Evolutionary conservation across 768 basidiomycete species (phyloP).

Genomic region (Omphalotus guepiniiformis): DNA sequence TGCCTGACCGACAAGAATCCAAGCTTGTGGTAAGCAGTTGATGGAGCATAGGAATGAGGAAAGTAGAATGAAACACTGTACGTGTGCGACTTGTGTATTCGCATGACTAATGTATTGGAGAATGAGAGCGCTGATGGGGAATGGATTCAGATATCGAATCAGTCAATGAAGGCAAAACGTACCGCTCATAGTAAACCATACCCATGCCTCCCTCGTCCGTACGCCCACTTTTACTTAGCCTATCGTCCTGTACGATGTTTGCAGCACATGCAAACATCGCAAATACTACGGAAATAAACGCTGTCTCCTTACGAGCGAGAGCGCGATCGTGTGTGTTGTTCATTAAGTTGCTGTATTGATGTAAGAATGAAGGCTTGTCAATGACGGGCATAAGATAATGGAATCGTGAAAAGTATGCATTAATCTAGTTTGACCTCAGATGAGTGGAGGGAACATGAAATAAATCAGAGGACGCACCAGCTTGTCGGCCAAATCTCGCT

Average conservation of each 20-base stretch:
- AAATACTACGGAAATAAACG: constrained; percentile 80
- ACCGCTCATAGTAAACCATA: constrained; percentile 89
- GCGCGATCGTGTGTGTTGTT: constrained; percentile 51
- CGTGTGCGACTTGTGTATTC: constrained; percentile 79
- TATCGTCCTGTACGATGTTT: constrained; percentile 69
- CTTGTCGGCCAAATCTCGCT: constrained; percentile 81
- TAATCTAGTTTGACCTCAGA: constrained; percentile 48
- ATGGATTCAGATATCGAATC: constrained; percentile 7
- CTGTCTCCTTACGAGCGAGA: constrained; percentile 56
- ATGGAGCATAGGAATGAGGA: constrained; percentile 89
- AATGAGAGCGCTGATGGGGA: constrained; percentile 66
- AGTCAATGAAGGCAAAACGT: constrained; percentile 20
- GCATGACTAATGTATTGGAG: constrained; percentile 90
- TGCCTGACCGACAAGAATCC: constrained; percentile 89
- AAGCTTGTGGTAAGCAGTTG: constrained; percentile 91
- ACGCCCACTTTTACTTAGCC: constrained; percentile 52
- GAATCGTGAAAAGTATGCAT: constrained; percentile 82
- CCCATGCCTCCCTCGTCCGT: constrained; percentile 81
- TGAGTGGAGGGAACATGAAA: constrained; percentile 15
- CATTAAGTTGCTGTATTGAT: constrained; percentile 71
- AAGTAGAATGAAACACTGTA: constrained; percentile 86
- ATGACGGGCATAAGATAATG: constrained; percentile 88
- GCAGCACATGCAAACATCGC: constrained; percentile 90
- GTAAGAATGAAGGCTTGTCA: constrained; percentile 80
- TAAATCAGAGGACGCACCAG: constrained; percentile 48